Conservation (phyloP, 257 asterid genomes). For the Coffea canephora region DNA sequence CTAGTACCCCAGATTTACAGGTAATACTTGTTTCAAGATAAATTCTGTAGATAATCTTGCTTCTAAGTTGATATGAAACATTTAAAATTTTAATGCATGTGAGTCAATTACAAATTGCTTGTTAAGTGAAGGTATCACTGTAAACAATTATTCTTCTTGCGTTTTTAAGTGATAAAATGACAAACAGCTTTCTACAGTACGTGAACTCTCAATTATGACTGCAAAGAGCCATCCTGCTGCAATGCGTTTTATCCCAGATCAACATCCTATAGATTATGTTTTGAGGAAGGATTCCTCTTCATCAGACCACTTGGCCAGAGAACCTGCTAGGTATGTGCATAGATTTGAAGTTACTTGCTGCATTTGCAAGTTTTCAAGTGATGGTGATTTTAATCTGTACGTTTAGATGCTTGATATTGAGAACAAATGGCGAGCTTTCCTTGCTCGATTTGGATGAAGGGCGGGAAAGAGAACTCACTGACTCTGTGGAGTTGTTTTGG, state of each 20-base stretch:
- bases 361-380: conserved; percentile 17
- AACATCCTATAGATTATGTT: conserved; percentile 52
- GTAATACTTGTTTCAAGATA: conserved; percentile 46
- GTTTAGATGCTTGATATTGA: conserved; percentile 80
- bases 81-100: conserved; percentile 12
- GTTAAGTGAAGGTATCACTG: conserved; percentile 29
- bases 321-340: conserved; percentile 78
- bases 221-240: conserved; percentile 99
- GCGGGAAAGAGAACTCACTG: conserved; percentile 91
- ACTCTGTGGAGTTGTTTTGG: conserved; percentile 97
- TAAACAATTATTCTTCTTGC: conserved; percentile 43
- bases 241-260: conserved; percentile 93
- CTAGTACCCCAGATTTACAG: conserved; percentile 83
- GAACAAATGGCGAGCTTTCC: conserved; percentile 96
- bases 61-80: conserved; percentile 13
- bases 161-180: conserved; percentile 95
- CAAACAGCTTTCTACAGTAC: conserved; percentile 99
- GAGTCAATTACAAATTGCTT: conserved; percentile 23
- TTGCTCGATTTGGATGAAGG: conserved; percentile 98
- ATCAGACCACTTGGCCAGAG: conserved; percentile 53
- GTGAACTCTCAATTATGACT: conserved; percentile 99
- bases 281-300: conserved; percentile 51
- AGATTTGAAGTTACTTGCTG: conserved; percentile 12
- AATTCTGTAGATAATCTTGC: conserved; percentile 16
- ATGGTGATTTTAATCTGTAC: conserved; percentile 24